phyloP scores from a whole-genome alignment of 2,329 filamentous ascomycete species.

The Paecilomyces dactylethromorphus region DNA sequence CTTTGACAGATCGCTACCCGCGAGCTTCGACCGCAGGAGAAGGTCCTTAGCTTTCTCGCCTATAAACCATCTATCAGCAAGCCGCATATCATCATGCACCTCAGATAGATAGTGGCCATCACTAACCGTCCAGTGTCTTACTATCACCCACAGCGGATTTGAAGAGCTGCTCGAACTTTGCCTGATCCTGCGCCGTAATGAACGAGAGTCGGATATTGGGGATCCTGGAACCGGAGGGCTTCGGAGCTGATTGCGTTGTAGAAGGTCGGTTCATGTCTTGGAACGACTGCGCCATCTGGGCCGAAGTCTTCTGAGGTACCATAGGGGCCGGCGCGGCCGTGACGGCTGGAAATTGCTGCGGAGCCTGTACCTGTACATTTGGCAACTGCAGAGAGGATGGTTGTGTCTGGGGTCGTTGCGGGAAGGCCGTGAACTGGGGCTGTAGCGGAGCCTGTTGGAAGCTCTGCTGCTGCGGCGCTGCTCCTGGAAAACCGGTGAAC shows the following conservation, averaged over 20 bases:
- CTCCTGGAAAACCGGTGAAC: constrained; percentile 44
- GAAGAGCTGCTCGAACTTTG: constrained; percentile 96
- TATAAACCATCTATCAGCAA: constrained; percentile 16
- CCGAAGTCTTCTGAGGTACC: constrained; percentile 53
- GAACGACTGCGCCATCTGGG: constrained; percentile 60
- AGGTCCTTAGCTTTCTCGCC: constrained; percentile 85
- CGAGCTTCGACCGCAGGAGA: constrained; percentile 77
- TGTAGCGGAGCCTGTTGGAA: constrained; percentile 42
- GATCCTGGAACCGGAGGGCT: constrained; percentile 62
- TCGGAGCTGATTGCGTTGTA: constrained; percentile 58
- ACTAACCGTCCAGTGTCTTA: constrained; percentile 70
- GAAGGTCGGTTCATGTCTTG: constrained; percentile 43
- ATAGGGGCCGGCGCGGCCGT: constrained; percentile 46
- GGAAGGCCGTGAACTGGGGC: constrained; percentile 53
- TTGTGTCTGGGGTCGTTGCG: constrained; percentile 31
- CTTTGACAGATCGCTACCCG: constrained; percentile 80
- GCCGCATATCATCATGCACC: neutral
- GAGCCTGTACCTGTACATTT: constrained; percentile 17
- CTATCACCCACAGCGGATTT: constrained; percentile 84
- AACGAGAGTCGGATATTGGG: constrained; percentile 93
- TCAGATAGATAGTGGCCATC: neutral
- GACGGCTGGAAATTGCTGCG: constrained; percentile 37
- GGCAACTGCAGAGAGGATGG: constrained; percentile 21
- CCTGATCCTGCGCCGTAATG: constrained; percentile 88
- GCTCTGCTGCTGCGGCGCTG: constrained; percentile 17